Evolutionary conservation across 78 protist genomes (phyloP).

Genomic region (Monocercomonoides exilis): DNA sequence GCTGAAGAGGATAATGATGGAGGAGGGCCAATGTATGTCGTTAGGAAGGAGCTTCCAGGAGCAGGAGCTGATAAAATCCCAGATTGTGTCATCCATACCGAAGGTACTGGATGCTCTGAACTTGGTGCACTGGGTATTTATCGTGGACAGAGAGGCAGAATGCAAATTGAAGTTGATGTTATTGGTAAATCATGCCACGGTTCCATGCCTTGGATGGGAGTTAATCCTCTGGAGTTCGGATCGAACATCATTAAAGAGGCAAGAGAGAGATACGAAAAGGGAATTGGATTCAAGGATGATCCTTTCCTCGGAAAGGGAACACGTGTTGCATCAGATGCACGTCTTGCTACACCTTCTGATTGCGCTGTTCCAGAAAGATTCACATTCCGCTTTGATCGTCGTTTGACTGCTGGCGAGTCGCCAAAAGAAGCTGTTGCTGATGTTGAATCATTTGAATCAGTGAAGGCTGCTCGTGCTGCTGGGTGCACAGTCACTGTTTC

Average conservation of each 20-base stretch:
- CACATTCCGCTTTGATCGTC: slow-evolving; percentile 46
- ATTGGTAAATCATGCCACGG: slow-evolving; percentile 44
- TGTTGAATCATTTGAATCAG: slow-evolving; percentile 28
- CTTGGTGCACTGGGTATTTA: slow-evolving; percentile 42
- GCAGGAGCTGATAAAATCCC: slow-evolving; percentile 12
- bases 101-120: slow-evolving; percentile 34
- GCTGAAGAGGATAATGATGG: slow-evolving; percentile 54
- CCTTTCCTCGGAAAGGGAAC: slow-evolving; percentile 42
- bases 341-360: slow-evolving; percentile 50
- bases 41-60: background rate
- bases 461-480: slow-evolving; percentile 24
- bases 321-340: slow-evolving; percentile 32
- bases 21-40: slow-evolving; percentile 29
- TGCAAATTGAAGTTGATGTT: slow-evolving; percentile 45
- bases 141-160: slow-evolving; percentile 47
- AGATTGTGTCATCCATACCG: slow-evolving; percentile 33
- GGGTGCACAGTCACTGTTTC: slow-evolving; percentile 27
- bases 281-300: slow-evolving; percentile 27
- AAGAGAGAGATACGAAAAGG: background rate
- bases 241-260: slow-evolving; percentile 39
- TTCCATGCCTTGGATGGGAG: slow-evolving; percentile 39
- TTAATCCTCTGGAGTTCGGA: slow-evolving; percentile 48
- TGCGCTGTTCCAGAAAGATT: slow-evolving; percentile 54
- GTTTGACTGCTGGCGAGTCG: slow-evolving; percentile 44
- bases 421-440: slow-evolving; percentile 13